phyloP scores from a whole-genome alignment of 192 early-diverging fungal species.

The Coemansia sp. region DNA sequence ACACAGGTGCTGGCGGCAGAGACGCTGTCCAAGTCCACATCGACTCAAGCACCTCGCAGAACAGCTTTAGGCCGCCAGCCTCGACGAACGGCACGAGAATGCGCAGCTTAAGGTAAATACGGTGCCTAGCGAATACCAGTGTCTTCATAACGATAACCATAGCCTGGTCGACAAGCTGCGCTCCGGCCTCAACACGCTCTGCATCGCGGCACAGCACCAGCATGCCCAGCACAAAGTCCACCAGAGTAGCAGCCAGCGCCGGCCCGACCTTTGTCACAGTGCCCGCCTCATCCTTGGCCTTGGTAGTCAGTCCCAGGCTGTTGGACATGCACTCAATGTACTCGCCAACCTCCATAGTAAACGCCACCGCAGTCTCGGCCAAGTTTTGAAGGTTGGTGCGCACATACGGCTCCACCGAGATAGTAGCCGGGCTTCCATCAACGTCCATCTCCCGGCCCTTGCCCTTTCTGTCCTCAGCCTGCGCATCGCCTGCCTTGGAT shows the following conservation, averaged over 20 bases:
- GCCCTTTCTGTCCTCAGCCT: conserved; percentile 11
- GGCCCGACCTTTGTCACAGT: conserved; percentile 18
- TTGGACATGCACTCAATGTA: conserved; percentile 55
- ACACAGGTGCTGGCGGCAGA: conserved; percentile 13
- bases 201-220: conserved; percentile 20
- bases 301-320: conserved; percentile 33
- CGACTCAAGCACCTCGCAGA: conserved; percentile 40
- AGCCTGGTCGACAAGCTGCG: conserved; percentile 45
- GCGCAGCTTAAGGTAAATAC: conserved; percentile 52
- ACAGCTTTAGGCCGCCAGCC: conserved; percentile 25
- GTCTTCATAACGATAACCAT: conserved; percentile 51
- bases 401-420: conserved; percentile 24
- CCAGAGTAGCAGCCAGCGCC: conserved; percentile 21
- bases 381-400: conserved; percentile 37
- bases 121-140: conserved; percentile 47
- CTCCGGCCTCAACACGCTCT: conserved; percentile 26
- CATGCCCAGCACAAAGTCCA: conserved; percentile 28
- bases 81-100: conserved; percentile 44
- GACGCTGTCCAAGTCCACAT: conserved; percentile 51
- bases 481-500: conserved; percentile 15
- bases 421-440: conserved; percentile 12
- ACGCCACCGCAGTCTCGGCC: conserved; percentile 38
- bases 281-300: conserved; percentile 15
- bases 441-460: conserved; percentile 41
- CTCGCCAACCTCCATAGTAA: conserved; percentile 42